A percentile compares a stretch with the other conserved stretches of the same genome.
Evolutionary conservation across 139 green algal genomes (phyloP).

Genomic region (Ulvella scutata): DNA sequence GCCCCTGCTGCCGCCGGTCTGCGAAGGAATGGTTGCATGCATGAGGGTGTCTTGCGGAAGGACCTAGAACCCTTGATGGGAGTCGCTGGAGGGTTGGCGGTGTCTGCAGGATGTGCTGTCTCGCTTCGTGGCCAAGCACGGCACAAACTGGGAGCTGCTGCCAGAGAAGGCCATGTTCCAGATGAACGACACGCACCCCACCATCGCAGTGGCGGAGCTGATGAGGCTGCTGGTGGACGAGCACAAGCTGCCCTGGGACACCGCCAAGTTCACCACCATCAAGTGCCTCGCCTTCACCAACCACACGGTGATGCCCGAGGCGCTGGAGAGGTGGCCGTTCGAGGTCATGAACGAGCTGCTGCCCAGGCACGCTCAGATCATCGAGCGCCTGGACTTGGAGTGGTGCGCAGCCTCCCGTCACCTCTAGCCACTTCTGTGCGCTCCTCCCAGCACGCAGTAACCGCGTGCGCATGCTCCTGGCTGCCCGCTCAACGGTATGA

Average conservation of each 20-base stretch:
- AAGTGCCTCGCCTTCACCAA: slow-evolving; percentile 93
- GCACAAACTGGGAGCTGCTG: slow-evolving; percentile 47
- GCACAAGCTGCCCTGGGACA: slow-evolving; percentile 72
- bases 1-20: not conserved
- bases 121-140: slow-evolving; percentile 42
- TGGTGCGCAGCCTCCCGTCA: too few species aligned
- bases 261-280: slow-evolving; percentile 73
- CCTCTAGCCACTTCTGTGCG: too few species aligned
- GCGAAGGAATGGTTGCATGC: not conserved
- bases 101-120: slow-evolving; percentile 42
- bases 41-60: too few species aligned
- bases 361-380: slow-evolving; percentile 93
- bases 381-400: slow-evolving; percentile 52
- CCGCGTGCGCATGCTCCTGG: too few species aligned
- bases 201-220: slow-evolving; percentile 88
- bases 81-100: not conserved
- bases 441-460: too few species aligned
- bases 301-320: slow-evolving; percentile 97
- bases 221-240: slow-evolving; percentile 92
- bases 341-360: slow-evolving; percentile 81
- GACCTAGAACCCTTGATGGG: too few species aligned
- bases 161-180: slow-evolving; percentile 80
- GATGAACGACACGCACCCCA: slow-evolving; percentile 98
- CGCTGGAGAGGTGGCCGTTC: slow-evolving; percentile 96
- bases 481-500: too few species aligned